Evolutionary conservation across 495 filamentous ascomycete genomes (phyloP), one percentile per base, ranked within the genome.

Genomic region (Ramalina peruviana): DNA sequence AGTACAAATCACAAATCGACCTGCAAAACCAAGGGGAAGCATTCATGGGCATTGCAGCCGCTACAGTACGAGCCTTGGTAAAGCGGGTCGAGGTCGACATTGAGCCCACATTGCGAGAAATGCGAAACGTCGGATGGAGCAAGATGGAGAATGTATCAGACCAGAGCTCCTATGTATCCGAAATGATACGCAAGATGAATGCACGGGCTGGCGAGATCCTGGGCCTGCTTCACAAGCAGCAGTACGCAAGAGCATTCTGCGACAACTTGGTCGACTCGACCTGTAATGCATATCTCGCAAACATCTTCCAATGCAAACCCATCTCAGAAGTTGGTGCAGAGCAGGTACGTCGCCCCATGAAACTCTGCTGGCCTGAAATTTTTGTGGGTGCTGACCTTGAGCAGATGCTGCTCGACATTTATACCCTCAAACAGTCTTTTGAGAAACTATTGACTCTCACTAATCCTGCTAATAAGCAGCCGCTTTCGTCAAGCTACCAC

Each of bases 51-150:
- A 88, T 97, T 46, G 90, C 88, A 3, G 88, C 83, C 58, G 85
- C 89, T 17, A 86, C 87, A 9, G 82, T 97, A 10, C 74, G 87
- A 36, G 76, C 82, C 4, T 76, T 98, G 44, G 88, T 96, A 1
- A 78, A 83, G 48, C 82, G 80, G 57, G 83, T 94, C 10, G 88
- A 96, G 56, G 51, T 82, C 6, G 81, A 83, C 21, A 80, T 86
- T 54, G 92, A 96, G 53, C 78, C 84, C 3, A 80, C 79, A 12
- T 97, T 89, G 90, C 79, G 90, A 47, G 93, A 97, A 70, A 97
- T 98, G 92, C 83, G 85, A 50, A 94, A 94, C 60, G 92, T 81
- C 0, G 83, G 88, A n/a, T 98, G 92, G 92, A 82, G 81, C 60
- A 86, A 84, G 54, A 82, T 98, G 68, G 93, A 97, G 55, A 81